Percentiles rank a stretch among this genome's conserved stretches.
Evolutionary conservation across 208 protist genomes (phyloP).

Genomic region (Tritrichomonas foetus): DNA sequence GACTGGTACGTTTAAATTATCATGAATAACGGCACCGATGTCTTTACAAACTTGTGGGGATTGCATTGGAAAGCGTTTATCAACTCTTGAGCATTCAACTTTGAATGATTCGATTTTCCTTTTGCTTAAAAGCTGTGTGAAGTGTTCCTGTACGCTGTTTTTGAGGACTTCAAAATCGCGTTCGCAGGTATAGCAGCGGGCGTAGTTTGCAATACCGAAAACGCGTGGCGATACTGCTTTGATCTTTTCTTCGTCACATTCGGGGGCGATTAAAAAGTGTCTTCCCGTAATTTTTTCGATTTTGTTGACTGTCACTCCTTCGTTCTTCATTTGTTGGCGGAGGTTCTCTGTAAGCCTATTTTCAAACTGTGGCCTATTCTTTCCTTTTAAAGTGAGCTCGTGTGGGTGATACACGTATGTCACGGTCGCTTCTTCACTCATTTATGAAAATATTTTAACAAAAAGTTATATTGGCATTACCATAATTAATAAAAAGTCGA

Average conservation of each 20-base stretch:
- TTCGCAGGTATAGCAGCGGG: not conserved
- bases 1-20: not conserved
- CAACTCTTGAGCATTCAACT: not conserved
- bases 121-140: not conserved
- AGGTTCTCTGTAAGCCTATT: not conserved
- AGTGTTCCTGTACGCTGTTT: not conserved
- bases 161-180: not conserved
- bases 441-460: no score
- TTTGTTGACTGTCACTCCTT: not conserved
- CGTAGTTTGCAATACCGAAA: not conserved
- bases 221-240: not conserved
- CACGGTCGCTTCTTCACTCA: not conserved
- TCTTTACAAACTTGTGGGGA: not conserved
- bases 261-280: not conserved
- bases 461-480: no score
- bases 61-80: not conserved
- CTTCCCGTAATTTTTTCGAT: not conserved
- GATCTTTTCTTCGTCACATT: not conserved
- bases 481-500: no score
- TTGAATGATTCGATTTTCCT: not conserved
- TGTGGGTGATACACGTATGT: slow-evolving; percentile 22
- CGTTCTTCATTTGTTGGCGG: not conserved
- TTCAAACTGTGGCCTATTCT: not conserved
- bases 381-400: not conserved
- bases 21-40: not conserved